phyloP scores from a whole-genome alignment of 768 basidiomycete genomes.

The Phallus indusiatus region DNA sequence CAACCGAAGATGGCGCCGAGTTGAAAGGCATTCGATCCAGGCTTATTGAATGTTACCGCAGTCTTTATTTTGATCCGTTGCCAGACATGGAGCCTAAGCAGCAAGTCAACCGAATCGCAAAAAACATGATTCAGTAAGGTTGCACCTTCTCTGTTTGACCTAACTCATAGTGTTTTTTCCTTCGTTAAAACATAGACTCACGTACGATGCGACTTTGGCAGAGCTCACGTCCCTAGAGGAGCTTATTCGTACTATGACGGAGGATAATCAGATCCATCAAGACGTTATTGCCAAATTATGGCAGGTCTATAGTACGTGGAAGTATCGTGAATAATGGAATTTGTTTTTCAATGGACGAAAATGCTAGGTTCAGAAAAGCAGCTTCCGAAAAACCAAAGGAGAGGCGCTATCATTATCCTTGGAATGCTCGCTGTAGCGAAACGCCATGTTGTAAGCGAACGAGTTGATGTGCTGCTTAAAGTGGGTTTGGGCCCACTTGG shows the following conservation, averaged over 20 bases:
- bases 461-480: constrained; percentile 75
- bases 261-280: constrained; percentile 68
- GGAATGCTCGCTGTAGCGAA: constrained; percentile 92
- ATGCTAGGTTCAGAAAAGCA: constrained; percentile 57
- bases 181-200: constrained; percentile 43
- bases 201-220: constrained; percentile 86
- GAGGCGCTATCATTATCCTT: constrained; percentile 92
- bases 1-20: constrained; percentile 70
- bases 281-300: constrained; percentile 89
- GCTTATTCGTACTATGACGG: constrained; percentile 95
- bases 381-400: constrained; percentile 76
- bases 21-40: constrained; percentile 81
- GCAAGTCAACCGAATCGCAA: constrained; percentile 85
- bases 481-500: constrained; percentile 81
- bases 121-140: constrained; percentile 92
- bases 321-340: neutral
- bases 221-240: constrained; percentile 95
- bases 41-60: constrained; percentile 81
- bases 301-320: constrained; percentile 83
- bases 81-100: constrained; percentile 68
- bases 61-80: constrained; percentile 80
- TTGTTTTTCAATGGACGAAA: neutral
- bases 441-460: constrained; percentile 66
- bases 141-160: neutral
- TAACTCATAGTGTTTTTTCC: neutral